Conservation (phyloP, 2,329 filamentous ascomycete species). For the Apiospora marii region DNA sequence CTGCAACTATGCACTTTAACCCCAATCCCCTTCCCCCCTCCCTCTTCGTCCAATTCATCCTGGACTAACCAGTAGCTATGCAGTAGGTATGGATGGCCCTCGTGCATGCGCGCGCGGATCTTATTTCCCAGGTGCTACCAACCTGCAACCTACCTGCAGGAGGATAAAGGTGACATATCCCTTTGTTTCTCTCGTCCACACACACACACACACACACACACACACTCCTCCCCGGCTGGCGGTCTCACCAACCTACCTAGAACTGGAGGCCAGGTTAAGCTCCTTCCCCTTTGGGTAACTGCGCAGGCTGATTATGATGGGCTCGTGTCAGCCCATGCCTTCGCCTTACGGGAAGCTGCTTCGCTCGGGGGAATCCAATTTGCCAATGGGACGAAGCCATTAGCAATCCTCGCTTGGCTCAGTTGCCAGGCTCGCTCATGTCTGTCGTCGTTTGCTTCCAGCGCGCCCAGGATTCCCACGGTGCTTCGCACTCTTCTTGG, state of each 20-base stretch:
- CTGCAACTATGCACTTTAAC: conserved; percentile 1
- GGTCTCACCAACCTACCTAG: conserved; percentile 2
- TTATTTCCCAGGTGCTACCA: neutral
- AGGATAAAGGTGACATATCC: conserved; percentile 7
- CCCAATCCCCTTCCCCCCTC: neutral
- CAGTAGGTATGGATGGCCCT: neutral
- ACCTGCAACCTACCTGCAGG: neutral
- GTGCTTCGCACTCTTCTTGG: conserved; percentile 13
- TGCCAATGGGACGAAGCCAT: neutral
- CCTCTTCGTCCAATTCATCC: neutral
- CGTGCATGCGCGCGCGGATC: conserved; percentile 13
- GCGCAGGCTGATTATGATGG: conserved; percentile 2
- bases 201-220: neutral
- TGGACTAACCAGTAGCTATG: neutral
- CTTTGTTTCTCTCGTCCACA: neutral
- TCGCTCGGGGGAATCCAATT: too few species aligned
- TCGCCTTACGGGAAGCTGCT: conserved; percentile 20
- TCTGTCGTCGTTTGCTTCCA: neutral
- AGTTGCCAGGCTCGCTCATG: neutral
- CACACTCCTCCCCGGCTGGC: neutral
- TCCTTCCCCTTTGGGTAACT: neutral
- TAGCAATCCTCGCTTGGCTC: neutral
- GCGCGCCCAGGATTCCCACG: neutral
- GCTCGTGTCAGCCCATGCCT: neutral
- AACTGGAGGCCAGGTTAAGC: neutral